phyloP scores from a whole-genome alignment of 257 asterid species.

The Primulina huaijiensis region DNA sequence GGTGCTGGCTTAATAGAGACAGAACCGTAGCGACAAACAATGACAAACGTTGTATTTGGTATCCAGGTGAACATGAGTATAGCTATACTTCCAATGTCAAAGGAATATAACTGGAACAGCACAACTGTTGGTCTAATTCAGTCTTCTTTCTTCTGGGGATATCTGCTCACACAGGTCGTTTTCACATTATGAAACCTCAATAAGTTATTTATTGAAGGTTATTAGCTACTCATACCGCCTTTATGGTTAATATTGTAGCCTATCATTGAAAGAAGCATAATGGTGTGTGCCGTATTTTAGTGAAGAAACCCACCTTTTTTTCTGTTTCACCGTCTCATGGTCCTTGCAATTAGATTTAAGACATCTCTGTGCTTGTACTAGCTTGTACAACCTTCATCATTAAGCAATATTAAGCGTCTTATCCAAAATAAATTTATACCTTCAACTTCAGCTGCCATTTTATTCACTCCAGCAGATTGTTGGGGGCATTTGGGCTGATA shows the following conservation, averaged over 20 bases:
- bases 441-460: constrained; percentile 22
- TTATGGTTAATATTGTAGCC: neutral
- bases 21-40: constrained; percentile 6
- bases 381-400: neutral
- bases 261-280: constrained; percentile 8
- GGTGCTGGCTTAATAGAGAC: constrained; percentile 3
- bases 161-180: constrained; percentile 89
- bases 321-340: neutral
- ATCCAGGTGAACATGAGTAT: constrained; percentile 97
- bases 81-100: constrained; percentile 98
- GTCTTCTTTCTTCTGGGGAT: constrained; percentile 99
- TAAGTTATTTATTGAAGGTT: neutral
- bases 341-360: neutral
- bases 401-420: constrained; percentile 9
- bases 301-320: neutral
- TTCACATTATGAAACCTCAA: constrained; percentile 19
- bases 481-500: constrained; percentile 99
- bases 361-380: neutral
- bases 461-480: constrained; percentile 49
- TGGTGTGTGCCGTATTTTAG: neutral
- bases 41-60: constrained; percentile 17
- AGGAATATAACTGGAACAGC: constrained; percentile 95
- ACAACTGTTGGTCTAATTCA: constrained; percentile 97
- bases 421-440: neutral
- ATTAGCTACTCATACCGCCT: constrained; percentile 18